Conservation (phyloP, 305 asterid genomes). For the Fraxinus xanthoxyloides region DNA sequence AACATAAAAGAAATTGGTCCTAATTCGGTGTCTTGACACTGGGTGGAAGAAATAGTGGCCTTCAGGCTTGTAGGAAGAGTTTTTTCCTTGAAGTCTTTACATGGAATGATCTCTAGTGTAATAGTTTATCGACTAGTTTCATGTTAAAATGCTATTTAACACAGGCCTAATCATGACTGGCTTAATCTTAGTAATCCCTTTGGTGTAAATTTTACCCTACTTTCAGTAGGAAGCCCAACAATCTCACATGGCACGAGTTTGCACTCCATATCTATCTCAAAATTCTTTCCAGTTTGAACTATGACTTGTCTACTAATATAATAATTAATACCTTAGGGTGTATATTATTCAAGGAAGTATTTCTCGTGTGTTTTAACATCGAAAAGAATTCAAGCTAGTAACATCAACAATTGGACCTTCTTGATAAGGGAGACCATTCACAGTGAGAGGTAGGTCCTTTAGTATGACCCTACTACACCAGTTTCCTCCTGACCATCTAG, state of each 20-base stretch:
- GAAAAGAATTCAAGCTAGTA: not conserved
- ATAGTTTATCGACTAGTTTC: not conserved
- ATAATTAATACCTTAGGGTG: not conserved
- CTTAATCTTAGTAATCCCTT: not conserved
- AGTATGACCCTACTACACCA: not conserved
- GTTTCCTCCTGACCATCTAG: not conserved
- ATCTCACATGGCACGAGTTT: not conserved
- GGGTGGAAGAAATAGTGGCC: not conserved
- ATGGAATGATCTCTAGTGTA: not conserved
- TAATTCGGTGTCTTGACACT: not conserved
- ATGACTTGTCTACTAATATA: not conserved
- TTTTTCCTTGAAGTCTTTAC: not conserved
- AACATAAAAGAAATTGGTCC: not conserved
- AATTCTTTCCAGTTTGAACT: not conserved
- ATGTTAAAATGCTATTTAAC: not conserved
- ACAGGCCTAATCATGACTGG: not conserved
- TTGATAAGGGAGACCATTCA: not conserved
- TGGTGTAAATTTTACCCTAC: not conserved
- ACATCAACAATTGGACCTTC: not conserved
- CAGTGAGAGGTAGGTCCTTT: not conserved
- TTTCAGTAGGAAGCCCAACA: not conserved
- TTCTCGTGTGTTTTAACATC: not conserved
- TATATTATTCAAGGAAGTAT: not conserved
- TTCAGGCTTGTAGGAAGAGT: not conserved
- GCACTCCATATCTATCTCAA: not conserved